phyloP scores from a whole-genome alignment of 768 basidiomycete genomes.

The Termitomyces sp. region DNA sequence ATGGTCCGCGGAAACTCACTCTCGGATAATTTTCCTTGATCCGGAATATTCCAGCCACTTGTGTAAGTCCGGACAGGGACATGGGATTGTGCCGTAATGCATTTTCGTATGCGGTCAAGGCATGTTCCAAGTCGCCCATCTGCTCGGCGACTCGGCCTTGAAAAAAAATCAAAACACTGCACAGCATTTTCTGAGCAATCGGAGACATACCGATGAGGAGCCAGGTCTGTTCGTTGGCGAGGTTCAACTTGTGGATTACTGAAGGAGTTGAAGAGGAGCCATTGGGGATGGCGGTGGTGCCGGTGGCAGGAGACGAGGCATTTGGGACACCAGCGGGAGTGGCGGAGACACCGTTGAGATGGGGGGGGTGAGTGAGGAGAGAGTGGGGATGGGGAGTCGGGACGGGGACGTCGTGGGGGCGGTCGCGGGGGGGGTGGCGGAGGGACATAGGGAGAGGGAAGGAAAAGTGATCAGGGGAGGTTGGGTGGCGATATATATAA shows the following conservation, averaged over 20 bases:
- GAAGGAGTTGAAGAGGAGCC: conserved; percentile 27
- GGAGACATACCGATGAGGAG: conserved; percentile 71
- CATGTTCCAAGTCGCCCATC: conserved; percentile 91
- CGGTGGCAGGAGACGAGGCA: conserved; percentile 46
- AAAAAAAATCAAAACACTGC: conserved; percentile 20
- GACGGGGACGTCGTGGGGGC: conserved; percentile 56
- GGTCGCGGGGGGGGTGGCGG: conserved; percentile 61
- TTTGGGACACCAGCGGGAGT: conserved; percentile 42
- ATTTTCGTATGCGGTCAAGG: conserved; percentile 90
- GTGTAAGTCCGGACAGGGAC: conserved; percentile 86
- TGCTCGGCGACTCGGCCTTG: conserved; percentile 96
- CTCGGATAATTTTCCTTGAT: conserved; percentile 97
- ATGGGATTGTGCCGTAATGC: conserved; percentile 93
- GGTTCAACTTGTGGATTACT: conserved; percentile 73
- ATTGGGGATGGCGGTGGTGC: conserved; percentile 29
- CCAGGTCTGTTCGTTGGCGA: conserved; percentile 95
- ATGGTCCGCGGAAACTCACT: conserved; percentile 53
- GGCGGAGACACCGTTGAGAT: conserved; percentile 48
- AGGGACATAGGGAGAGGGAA: conserved; percentile 50
- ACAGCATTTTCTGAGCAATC: conserved; percentile 6
- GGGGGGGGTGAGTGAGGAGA: conserved; percentile 38
- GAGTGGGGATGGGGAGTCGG: conserved; percentile 28
- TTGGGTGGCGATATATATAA: conserved; percentile 58
- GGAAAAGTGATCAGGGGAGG: conserved; percentile 42
- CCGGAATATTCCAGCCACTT: conserved; percentile 94